Evolutionary conservation across 169 alveolate genomes (phyloP), one percentile per base, ranked within the genome.

Genomic region (Plasmodium cynomolgi): DNA sequence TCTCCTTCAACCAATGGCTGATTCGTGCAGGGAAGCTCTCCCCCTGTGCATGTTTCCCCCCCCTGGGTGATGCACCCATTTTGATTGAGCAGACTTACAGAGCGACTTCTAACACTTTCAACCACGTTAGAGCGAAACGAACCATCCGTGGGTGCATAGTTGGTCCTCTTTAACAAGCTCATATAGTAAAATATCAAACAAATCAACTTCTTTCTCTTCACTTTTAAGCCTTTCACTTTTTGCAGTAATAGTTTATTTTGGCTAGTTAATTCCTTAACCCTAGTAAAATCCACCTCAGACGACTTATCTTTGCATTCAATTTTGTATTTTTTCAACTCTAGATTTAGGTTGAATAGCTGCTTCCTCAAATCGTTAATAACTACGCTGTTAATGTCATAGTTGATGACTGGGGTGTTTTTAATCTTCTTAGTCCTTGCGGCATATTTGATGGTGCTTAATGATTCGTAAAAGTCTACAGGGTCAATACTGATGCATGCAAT

Each of bases 401-500:
- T 98, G 7, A 97, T 96, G 81, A 97, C 92, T 7, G 98, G 99
- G 50, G 96, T 97, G 86, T 98, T 98, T 95, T 98, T 96, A 62
- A 97, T 97, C 80, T 97, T 96, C 93, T 98, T 97, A 23, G 98
- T 98, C 84, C 98, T 88, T 50, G 80, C 88, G n/a, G 99, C 99
- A 86, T 97, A 97, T 92, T 97, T 97, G 54, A 98, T 81, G 6
- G 98, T 97, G 56, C 97, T 97, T 37, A 96, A 92, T 37, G 98
- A 96, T 92, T 98, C 99, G 56, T 97, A 98, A 91, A 96, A 97
- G 74, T 96, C 96, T 33, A 95, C 96, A 73, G 96, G 97, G 39
- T 98, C 98, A 0, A 98, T 98, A 13, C 98, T 96, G 56, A 97
- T 97, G 77, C 98, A 97, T 11, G 98, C 98, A 17, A 98, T 98